phyloP scores from a whole-genome alignment of 129 eudicot species.

The Pittosporum tobira region DNA sequence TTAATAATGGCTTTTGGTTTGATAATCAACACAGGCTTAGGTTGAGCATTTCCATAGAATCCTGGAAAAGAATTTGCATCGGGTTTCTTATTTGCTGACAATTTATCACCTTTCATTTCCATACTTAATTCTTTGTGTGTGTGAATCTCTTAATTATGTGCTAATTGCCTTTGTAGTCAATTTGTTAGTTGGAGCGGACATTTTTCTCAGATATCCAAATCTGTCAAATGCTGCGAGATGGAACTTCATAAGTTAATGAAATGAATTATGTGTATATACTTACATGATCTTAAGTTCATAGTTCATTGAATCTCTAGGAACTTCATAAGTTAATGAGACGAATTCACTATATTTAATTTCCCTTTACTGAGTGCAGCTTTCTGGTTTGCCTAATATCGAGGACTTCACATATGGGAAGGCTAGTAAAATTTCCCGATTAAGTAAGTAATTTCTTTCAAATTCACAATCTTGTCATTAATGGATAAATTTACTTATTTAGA shows the following conservation, averaged over 20 bases:
- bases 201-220: too few species aligned
- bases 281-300: neutral
- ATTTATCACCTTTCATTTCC: too few species aligned
- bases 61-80: too few species aligned
- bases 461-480: neutral
- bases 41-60: too few species aligned
- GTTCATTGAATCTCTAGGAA: neutral
- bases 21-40: too few species aligned
- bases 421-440: slow-evolving; percentile 16
- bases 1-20: too few species aligned
- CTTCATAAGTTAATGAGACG: neutral
- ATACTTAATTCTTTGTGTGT: too few species aligned
- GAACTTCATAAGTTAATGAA: neutral
- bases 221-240: neutral
- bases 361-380: slow-evolving; percentile 19
- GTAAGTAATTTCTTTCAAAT: slow-evolving; percentile 20
- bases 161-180: too few species aligned
- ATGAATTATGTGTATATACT: neutral
- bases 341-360: too few species aligned
- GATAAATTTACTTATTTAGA: neutral
- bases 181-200: too few species aligned
- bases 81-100: too few species aligned
- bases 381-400: slow-evolving; percentile 65
- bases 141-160: too few species aligned
- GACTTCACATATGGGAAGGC: slow-evolving; percentile 57